Conservation (phyloP, 345 rosid genomes). For the Corchorus olitorius region DNA sequence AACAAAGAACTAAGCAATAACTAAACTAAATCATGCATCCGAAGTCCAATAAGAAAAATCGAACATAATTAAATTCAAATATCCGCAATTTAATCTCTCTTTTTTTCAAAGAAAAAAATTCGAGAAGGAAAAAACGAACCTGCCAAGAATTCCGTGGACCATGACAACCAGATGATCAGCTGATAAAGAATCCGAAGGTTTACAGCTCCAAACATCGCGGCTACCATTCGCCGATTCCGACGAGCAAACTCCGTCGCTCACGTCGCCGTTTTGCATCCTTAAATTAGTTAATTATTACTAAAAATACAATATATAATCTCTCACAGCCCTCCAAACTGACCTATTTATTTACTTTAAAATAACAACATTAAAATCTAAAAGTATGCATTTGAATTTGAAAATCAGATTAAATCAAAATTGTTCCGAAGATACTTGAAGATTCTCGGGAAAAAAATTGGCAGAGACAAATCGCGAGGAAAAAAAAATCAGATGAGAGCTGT, state of each 20-base stretch:
- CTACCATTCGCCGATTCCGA: slow-evolving; percentile 68
- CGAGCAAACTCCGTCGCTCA: slow-evolving; percentile 57
- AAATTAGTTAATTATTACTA: neutral
- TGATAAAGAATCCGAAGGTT: slow-evolving; percentile 54
- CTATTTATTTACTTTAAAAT: neutral
- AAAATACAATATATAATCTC: neutral
- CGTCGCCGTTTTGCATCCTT: slow-evolving; percentile 31
- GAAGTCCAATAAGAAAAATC: neutral
- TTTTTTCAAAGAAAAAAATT: neutral
- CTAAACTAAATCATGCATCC: neutral
- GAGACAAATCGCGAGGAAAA: slow-evolving; percentile 12
- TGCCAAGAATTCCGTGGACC: slow-evolving; percentile 98
- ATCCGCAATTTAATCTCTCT: neutral
- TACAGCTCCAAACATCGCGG: slow-evolving; percentile 74
- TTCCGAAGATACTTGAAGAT: neutral
- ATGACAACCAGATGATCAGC: slow-evolving; percentile 95
- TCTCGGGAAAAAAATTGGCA: slow-evolving; percentile 15
- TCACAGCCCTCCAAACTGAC: neutral
- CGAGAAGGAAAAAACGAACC: slow-evolving; percentile 36
- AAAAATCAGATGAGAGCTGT: neutral
- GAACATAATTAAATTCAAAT: neutral
- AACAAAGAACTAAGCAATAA: neutral
- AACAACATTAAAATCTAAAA: neutral
- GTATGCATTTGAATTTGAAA: neutral
- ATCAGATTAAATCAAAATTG: neutral